Conservation (phyloP, 2,329 filamentous ascomycete species). For the Colletotrichum cordylinicola region DNA sequence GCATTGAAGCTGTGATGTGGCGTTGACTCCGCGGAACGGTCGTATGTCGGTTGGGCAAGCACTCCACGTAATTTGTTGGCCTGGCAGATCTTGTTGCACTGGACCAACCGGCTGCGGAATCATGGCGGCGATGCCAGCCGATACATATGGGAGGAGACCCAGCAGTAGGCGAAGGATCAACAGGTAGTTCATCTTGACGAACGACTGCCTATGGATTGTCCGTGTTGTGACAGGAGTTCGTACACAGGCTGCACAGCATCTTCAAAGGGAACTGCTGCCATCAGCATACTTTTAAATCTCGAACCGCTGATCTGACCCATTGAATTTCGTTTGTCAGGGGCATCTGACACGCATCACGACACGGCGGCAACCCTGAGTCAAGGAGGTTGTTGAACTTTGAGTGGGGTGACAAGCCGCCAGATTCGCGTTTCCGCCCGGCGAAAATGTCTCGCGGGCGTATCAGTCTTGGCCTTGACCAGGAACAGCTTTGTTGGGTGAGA, state of each 20-base stretch:
- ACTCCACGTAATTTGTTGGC: neutral
- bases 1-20: neutral
- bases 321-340: neutral
- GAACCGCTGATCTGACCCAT: neutral
- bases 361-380: neutral
- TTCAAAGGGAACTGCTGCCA: neutral
- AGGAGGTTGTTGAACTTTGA: neutral
- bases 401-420: neutral
- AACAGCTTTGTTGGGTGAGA: neutral
- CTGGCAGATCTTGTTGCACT: neutral
- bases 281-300: neutral
- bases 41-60: constrained; percentile 1
- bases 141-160: neutral
- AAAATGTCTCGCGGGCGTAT: neutral
- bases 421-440: neutral
- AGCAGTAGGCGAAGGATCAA: neutral
- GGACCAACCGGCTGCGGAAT: constrained; percentile 4
- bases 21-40: neutral
- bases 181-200: neutral
- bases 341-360: neutral
- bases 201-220: neutral
- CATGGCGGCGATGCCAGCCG: neutral
- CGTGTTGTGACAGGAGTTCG: neutral
- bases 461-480: neutral
- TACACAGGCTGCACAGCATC: accelerated